Evolutionary conservation across 768 basidiomycete genomes (phyloP).

Genomic region (Phylloporus rhodoxanthus): DNA sequence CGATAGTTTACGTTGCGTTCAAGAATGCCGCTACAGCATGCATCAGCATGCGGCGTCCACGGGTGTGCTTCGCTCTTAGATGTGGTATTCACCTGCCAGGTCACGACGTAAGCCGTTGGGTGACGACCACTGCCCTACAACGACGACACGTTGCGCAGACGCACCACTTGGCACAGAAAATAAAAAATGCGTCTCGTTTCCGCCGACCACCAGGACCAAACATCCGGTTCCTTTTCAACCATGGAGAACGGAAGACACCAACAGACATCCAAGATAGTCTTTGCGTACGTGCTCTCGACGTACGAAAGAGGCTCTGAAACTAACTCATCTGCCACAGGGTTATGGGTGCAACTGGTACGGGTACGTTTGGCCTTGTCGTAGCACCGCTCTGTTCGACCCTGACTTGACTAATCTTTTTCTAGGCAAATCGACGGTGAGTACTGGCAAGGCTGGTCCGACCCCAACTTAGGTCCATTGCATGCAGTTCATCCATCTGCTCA

Average conservation of each 20-base stretch:
- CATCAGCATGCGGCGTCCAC: background rate
- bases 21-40: background rate
- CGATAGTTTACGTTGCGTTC: no score
- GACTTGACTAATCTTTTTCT: no score
- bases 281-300: constrained; percentile 3
- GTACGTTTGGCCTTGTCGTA: background rate
- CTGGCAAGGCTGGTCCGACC: background rate
- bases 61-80: background rate
- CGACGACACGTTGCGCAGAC: background rate
- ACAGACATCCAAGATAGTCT: background rate
- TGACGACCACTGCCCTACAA: background rate
- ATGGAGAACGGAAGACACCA: background rate
- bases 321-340: background rate
- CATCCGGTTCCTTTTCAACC: background rate
- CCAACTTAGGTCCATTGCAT: background rate
- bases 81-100: no score
- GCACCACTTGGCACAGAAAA: background rate
- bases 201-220: background rate
- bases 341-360: constrained; percentile 9
- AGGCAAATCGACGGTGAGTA: constrained; percentile 10
- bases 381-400: background rate
- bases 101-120: background rate
- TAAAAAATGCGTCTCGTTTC: background rate
- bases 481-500: background rate
- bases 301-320: background rate